phyloP scores from a whole-genome alignment of 2,329 filamentous ascomycete genomes.

The Hypoxylon sp. region DNA sequence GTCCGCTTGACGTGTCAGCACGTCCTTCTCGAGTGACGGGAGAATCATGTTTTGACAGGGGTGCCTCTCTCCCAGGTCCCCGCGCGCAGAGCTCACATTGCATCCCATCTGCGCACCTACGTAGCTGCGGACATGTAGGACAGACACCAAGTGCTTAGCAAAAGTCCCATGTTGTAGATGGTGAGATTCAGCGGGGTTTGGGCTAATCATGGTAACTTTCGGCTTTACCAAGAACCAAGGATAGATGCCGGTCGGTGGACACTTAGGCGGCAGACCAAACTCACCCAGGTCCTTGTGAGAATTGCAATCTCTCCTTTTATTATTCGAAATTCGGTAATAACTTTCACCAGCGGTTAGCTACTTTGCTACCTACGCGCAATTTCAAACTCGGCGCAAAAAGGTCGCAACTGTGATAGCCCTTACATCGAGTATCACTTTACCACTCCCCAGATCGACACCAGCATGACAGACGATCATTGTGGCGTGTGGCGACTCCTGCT shows the following conservation, averaged over 20 bases:
- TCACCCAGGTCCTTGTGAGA: conserved; percentile 32
- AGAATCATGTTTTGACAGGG: conserved; percentile 42
- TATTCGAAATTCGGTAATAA: conserved; percentile 41
- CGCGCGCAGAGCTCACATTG: conserved; percentile 34
- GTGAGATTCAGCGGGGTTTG: conserved; percentile 47
- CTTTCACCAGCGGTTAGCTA: conserved; percentile 38
- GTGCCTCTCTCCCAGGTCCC: conserved; percentile 27
- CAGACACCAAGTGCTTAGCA: conserved; percentile 14
- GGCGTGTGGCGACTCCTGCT: conserved; percentile 41
- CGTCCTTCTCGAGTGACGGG: conserved; percentile 31
- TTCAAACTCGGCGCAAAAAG: conserved; percentile 25
- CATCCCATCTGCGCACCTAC: conserved; percentile 17
- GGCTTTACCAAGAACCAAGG: conserved; percentile 44
- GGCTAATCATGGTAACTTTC: conserved; percentile 40
- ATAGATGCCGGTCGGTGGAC: conserved; percentile 43
- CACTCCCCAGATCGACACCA: conserved; percentile 45
- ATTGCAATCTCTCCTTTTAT: conserved; percentile 43
- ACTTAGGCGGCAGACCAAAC: conserved; percentile 41
- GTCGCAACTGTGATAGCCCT: conserved; percentile 33
- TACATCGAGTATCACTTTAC: conserved; percentile 26
- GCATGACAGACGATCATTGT: conserved; percentile 44
- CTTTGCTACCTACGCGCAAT: conserved; percentile 7
- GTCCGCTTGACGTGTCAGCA: conserved; percentile 45
- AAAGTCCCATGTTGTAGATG: conserved; percentile 34
- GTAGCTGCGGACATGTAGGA: conserved; percentile 1